Evolutionary conservation across 2,329 filamentous ascomycete genomes (phyloP), one percentile per base, ranked within the genome.

Genomic region (Dactylonectria macrodidyma): DNA sequence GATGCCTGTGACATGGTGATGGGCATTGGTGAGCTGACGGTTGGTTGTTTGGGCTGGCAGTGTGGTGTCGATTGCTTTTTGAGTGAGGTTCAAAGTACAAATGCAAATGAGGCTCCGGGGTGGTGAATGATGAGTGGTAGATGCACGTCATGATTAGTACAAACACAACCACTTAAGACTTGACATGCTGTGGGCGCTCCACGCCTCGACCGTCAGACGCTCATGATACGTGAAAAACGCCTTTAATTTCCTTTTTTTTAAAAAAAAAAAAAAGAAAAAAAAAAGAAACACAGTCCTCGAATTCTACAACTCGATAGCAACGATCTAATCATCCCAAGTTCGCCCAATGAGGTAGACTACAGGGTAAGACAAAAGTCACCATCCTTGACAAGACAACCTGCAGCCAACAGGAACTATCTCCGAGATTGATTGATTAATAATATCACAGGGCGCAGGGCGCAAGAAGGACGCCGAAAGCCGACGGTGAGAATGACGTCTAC

Each of bases 1-100:
- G 79, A 79, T 10, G 74, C 72, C 59, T 75, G 77, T 3, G 77
- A 69, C 67, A 69, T 76, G 36, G 51, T 68, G 10, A 10, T 55
- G 22, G 12, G 12, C 2, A 14, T n/a, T 48, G 9, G 14, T 22
- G 19, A 2, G 38, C 19, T 19, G 7, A 5, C 7, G 10, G 22
- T 11, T 16, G 30, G 33, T 10, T 10, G n/a, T 19, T 22, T 38
- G 10, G 10, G n/a, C 9, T 24, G 8, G 30, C 11, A 14, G n/a
- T 12, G 30, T 36, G 50, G n/a, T 9, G 26, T n/a, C 5, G 33
- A 12, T 36, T 19, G 19, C 19, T 54, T 36, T 16, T 34, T 4
- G 16, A 19, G 26, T 11, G 8, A 52, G n/a, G 30, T 22, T 9
- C 3, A 19, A 12, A 7, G 7, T 3, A n/a, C 24, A 19, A 52